phyloP scores from a whole-genome alignment of 2,329 filamentous ascomycete species.

The Clonostachys sp. region DNA sequence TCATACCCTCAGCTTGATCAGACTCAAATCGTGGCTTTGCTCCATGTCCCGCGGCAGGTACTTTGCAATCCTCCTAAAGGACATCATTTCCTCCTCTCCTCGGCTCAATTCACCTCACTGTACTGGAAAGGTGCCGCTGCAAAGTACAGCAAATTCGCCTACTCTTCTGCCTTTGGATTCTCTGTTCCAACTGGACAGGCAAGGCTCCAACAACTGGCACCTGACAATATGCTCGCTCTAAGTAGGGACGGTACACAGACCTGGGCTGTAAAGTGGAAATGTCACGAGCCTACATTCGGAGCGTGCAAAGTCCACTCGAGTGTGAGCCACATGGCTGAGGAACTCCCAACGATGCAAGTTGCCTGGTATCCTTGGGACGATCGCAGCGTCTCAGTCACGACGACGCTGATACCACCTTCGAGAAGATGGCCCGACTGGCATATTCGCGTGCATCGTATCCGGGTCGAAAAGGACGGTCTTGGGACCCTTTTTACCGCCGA shows the following conservation, averaged over 20 bases:
- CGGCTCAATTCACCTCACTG: constrained; percentile 22
- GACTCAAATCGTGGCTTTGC: background rate
- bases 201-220: constrained; percentile 27
- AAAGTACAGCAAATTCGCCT: constrained; percentile 37
- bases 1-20: constrained; percentile 10
- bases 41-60: constrained; percentile 32
- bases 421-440: constrained; percentile 65
- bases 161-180: constrained; percentile 37
- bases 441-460: constrained; percentile 25
- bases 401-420: constrained; percentile 3
- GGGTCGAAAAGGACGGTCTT: background rate
- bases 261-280: constrained; percentile 5
- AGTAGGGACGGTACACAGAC: constrained; percentile 7
- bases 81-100: constrained; percentile 29
- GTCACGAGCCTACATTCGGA: constrained; percentile 2
- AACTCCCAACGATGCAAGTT: constrained; percentile 2
- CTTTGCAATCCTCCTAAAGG: constrained; percentile 25
- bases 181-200: constrained; percentile 25
- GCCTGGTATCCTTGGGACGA: constrained; percentile 8
- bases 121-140: constrained; percentile 23
- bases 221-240: constrained; percentile 13
- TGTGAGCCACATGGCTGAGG: background rate
- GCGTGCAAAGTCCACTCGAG: background rate
- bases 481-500: constrained; percentile 5
- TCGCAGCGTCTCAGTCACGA: constrained; percentile 5